A percentile compares a stretch with the other conserved stretches of the same genome.
phyloP scores from a whole-genome alignment of 768 basidiomycete genomes.

The Phaeotremella fagi region DNA sequence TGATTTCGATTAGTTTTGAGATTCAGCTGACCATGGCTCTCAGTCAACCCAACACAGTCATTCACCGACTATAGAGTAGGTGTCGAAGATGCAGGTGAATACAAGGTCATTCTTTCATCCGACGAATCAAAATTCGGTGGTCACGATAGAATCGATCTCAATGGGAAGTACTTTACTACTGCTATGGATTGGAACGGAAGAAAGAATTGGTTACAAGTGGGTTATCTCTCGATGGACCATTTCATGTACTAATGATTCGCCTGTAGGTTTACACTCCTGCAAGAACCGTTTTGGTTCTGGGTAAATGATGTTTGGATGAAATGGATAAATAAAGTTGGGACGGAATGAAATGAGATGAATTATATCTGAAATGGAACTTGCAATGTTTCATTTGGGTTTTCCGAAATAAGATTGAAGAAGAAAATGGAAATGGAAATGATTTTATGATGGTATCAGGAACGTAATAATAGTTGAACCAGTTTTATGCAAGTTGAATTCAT shows the following conservation, averaged over 20 bases:
- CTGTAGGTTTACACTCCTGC: slow-evolving; percentile 38
- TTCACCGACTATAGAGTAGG: slow-evolving; percentile 93
- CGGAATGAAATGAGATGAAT: neutral
- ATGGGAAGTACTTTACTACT: slow-evolving; percentile 69
- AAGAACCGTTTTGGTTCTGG: slow-evolving; percentile 42
- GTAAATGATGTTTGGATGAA: slow-evolving; percentile 1
- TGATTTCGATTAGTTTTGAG: neutral
- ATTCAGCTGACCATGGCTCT: neutral
- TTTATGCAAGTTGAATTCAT: too few species aligned
- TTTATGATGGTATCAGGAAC: too few species aligned
- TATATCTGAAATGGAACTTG: neutral
- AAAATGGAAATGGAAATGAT: too few species aligned
- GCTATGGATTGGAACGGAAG: slow-evolving; percentile 87
- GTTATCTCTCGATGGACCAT: slow-evolving; percentile 14
- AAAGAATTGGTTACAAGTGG: slow-evolving; percentile 81
- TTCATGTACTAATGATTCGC: neutral
- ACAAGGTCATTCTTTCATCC: slow-evolving; percentile 69
- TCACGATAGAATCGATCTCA: slow-evolving; percentile 69
- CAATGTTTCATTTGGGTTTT: too few species aligned
- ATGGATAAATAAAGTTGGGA: neutral
- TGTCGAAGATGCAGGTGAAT: slow-evolving; percentile 77
- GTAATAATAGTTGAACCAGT: too few species aligned
- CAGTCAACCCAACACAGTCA: slow-evolving; percentile 76
- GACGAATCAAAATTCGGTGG: slow-evolving; percentile 89
- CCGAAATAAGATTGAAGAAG: too few species aligned